Percentiles rank a stretch among this genome's conserved stretches.
These are phyloP conservation scores for Medicago lupulina DNA, from an alignment of 306 rosid genomes.

Conservation along the genomic window DNA sequence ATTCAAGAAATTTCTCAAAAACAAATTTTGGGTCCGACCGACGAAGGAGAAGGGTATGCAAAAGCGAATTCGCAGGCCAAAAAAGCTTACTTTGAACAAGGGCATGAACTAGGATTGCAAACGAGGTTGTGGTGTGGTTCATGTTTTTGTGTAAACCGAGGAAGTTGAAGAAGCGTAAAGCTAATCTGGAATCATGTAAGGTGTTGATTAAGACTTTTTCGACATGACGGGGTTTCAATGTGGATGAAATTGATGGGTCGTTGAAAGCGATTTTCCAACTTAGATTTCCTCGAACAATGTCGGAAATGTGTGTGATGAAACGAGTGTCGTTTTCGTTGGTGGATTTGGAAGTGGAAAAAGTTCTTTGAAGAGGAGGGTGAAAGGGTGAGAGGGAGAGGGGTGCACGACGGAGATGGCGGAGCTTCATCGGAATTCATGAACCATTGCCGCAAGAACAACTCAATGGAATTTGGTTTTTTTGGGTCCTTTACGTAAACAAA, in stretches of 20 bases:
- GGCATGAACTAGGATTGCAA: slow-evolving; percentile 76
- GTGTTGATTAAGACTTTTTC: slow-evolving; percentile 68
- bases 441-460: neutral
- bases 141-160: slow-evolving; percentile 79
- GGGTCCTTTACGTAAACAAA: neutral
- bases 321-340: slow-evolving; percentile 56
- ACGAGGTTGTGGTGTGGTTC: slow-evolving; percentile 75
- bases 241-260: slow-evolving; percentile 57
- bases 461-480: neutral
- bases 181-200: slow-evolving; percentile 67
- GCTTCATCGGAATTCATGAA: slow-evolving; percentile 53
- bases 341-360: slow-evolving; percentile 38
- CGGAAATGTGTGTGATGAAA: slow-evolving; percentile 57
- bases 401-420: slow-evolving; percentile 40
- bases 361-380: slow-evolving; percentile 32
- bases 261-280: slow-evolving; percentile 78
- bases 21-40: slow-evolving; percentile 59
- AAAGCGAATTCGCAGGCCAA: slow-evolving; percentile 86
- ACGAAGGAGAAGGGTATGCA: slow-evolving; percentile 79
- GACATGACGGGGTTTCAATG: slow-evolving; percentile 66
- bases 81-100: slow-evolving; percentile 57
- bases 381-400: slow-evolving; percentile 18
- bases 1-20: slow-evolving; percentile 54
- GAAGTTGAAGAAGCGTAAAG: slow-evolving; percentile 90
- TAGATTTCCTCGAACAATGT: slow-evolving; percentile 72